Base-by-base conservation (phyloP, 306 rosid genomes). In the Dryas alaskensis region DNA sequence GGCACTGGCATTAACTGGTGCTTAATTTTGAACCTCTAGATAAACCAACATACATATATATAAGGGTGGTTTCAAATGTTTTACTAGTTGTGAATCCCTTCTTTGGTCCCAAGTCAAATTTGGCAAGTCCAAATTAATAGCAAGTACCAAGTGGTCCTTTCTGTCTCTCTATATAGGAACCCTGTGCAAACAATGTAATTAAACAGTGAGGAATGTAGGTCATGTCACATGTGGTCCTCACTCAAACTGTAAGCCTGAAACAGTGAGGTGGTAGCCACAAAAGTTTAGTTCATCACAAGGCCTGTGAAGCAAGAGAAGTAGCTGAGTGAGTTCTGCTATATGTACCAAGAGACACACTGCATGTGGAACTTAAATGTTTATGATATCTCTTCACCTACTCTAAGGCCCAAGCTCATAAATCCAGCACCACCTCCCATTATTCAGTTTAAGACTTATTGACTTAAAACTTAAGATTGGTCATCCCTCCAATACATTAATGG, bases 331-430 rank as follows among this genome's bases (percentile, higher is more conserved):
- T 40, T 47, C 27, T 44, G 43, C 55, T 17, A 6, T 19, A 7
- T 14, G 52, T 6, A 60, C 60, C n/a, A 40, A 69, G 61, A 47
- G 76, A 74, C 68, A 74, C 54, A 27, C 53, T 63, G 80, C 84
- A 80, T 75, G 84, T 75, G 80, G 55, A 57, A 44, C 3, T 70
- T 73, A 17, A 66, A 80, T 80, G 84, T 65, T 25, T 80, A 60
- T 69, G 53, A 74, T 62, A 80, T 68, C 62, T 46, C 73, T 58
- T 70, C 83, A 80, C 73, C 84, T 55, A 75, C 80, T 70, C 10
- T 47, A 3, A 61, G 54, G 60, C 47, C 64, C 78, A 44, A 60
- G 22, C 58, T 63, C 69, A 54, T 47, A 39, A 63, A 47, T 80
- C 25, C 7, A 50, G 11, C 67, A 39, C 40, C 68, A 46, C 53